phyloP scores from a whole-genome alignment of 441 rosid genomes.

The Breynia disticha region DNA sequence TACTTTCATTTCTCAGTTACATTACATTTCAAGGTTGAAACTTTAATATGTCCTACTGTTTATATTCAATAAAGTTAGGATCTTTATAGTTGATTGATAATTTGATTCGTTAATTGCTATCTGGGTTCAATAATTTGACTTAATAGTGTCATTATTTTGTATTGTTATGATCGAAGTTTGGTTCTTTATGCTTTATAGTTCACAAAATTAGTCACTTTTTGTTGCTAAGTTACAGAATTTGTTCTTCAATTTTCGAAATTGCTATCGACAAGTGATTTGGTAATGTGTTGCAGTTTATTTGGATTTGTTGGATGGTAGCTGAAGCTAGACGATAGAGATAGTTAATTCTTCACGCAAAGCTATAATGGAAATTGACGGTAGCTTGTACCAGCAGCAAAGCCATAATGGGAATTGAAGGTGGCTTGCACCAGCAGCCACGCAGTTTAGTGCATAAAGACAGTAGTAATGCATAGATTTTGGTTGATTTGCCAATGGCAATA shows the following conservation, averaged over 20 bases:
- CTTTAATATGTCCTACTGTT: neutral
- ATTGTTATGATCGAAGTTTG: neutral
- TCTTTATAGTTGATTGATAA: neutral
- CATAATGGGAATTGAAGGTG: too few relatives aligned
- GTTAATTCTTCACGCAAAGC: constrained; percentile 8
- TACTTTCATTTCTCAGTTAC: neutral
- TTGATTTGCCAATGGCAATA: neutral
- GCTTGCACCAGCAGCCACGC: constrained; percentile 10
- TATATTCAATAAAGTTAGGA: neutral
- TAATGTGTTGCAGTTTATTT: constrained; percentile 36
- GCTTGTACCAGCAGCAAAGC: too few relatives aligned
- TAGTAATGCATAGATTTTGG: neutral
- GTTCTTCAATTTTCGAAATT: too few relatives aligned
- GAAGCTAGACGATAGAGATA: neutral
- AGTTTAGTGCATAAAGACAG: constrained; percentile 3
- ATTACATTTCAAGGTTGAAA: neutral
- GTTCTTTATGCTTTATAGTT: neutral
- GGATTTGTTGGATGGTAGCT: constrained; percentile 50
- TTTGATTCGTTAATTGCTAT: neutral
- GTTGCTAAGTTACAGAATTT: too few relatives aligned
- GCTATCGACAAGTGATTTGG: neutral
- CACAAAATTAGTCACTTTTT: too few relatives aligned
- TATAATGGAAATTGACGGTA: neutral
- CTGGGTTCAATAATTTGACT: neutral
- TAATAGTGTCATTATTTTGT: too few relatives aligned